Percentiles rank a stretch among this genome's conserved stretches.
Conservation (phyloP, 78 protist genomes). For the Bodo saltans region DNA sequence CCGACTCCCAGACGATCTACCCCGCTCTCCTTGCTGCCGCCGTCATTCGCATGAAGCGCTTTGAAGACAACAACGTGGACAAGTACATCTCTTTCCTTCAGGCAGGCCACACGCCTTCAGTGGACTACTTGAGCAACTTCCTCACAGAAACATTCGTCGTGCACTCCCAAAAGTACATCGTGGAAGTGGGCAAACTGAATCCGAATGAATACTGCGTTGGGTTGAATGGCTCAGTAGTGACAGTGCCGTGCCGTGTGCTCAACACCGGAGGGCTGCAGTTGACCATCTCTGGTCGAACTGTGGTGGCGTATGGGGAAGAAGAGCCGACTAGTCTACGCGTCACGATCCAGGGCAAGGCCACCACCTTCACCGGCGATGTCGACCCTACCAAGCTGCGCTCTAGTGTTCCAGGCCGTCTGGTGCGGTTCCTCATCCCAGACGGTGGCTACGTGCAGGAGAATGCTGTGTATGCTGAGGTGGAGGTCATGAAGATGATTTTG, state of each 20-base stretch:
- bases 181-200: constrained; percentile 19
- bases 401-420: constrained; percentile 82
- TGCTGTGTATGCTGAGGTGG: constrained; percentile 77
- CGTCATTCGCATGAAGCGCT: not conserved
- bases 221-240: constrained; percentile 31
- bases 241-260: constrained; percentile 37
- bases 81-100: constrained; percentile 50
- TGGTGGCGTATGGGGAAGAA: constrained; percentile 57
- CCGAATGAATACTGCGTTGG: constrained; percentile 41
- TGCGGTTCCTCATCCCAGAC: constrained; percentile 72
- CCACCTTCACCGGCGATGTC: constrained; percentile 68
- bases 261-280: constrained; percentile 76
- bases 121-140: not conserved
- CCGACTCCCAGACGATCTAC: not conserved
- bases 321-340: constrained; percentile 66
- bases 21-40: constrained; percentile 63
- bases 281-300: constrained; percentile 48
- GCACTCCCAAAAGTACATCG: constrained; percentile 7
- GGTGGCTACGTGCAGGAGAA: constrained; percentile 72
- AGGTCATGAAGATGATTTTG: constrained; percentile 95
- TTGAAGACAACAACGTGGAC: constrained; percentile 8
- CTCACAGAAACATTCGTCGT: constrained; percentile 7
- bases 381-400: constrained; percentile 85
- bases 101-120: constrained; percentile 10
- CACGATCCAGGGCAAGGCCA: constrained; percentile 63